Evolutionary conservation across 1,284 basidiomycete species (phyloP).

Genomic region (Ustilago cynodontis): DNA sequence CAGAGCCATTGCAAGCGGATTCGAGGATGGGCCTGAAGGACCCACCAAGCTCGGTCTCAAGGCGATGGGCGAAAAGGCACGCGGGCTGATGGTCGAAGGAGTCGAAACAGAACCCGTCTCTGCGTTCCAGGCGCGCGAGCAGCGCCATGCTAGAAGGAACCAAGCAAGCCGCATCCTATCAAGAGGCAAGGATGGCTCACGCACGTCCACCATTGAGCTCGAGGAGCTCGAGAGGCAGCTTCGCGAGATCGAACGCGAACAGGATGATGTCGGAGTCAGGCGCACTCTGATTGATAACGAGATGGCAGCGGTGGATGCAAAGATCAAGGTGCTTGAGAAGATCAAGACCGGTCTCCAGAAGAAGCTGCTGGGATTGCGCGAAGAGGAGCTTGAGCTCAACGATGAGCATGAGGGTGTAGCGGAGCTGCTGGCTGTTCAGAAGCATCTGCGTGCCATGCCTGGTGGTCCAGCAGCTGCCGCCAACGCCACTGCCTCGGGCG

Average conservation of each 20-base stretch:
- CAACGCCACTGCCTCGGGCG: slow-evolving; percentile 41
- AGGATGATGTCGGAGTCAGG: slow-evolving; percentile 60
- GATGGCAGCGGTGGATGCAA: slow-evolving; percentile 56
- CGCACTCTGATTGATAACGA: slow-evolving; percentile 54
- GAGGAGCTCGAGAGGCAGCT: slow-evolving; percentile 65
- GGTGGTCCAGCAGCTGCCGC: slow-evolving; percentile 63
- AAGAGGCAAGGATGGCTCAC: slow-evolving; percentile 47
- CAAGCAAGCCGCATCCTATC: slow-evolving; percentile 48
- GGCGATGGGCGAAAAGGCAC: slow-evolving; percentile 61
- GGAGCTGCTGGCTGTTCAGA: slow-evolving; percentile 64
- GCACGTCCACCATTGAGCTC: slow-evolving; percentile 43
- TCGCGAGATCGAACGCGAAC: slow-evolving; percentile 62
- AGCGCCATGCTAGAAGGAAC: slow-evolving; percentile 45
- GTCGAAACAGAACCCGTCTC: slow-evolving; percentile 39
- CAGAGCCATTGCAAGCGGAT: slow-evolving; percentile 50
- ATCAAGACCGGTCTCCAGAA: slow-evolving; percentile 85
- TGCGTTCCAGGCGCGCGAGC: slow-evolving; percentile 50
- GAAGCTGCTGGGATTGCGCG: slow-evolving; percentile 86
- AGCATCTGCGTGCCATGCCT: slow-evolving; percentile 65
- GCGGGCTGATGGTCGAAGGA: slow-evolving; percentile 60
- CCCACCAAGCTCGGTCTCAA: slow-evolving; percentile 60
- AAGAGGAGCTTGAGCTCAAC: slow-evolving; percentile 94
- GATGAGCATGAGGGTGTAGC: slow-evolving; percentile 74
- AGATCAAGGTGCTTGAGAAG: slow-evolving; percentile 78
- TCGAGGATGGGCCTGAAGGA: slow-evolving; percentile 49